Percentiles rank a stretch among this genome's conserved stretches.
These are phyloP conservation scores for Colletotrichum sp. DNA, from an alignment of 2,329 filamentous ascomycete genomes.

Conservation along the genomic window DNA sequence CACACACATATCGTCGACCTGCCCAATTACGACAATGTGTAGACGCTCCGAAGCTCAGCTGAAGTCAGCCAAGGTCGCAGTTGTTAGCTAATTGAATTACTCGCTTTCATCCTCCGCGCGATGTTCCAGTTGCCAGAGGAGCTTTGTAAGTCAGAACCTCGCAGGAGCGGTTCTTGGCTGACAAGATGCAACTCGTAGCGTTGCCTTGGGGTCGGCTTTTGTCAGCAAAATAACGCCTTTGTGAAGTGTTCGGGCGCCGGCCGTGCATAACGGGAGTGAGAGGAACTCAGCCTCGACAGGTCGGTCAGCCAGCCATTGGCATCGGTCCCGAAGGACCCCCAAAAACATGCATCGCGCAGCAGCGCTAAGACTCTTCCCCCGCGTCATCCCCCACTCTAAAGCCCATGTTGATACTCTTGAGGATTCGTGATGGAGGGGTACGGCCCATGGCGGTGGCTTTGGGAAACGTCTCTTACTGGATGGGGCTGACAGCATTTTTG, in stretches of 20 bases:
- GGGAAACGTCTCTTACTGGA: background rate
- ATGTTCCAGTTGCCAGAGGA: background rate
- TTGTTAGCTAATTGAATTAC: background rate
- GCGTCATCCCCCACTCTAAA: conserved; percentile 5
- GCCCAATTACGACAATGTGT: background rate
- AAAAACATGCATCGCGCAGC: background rate
- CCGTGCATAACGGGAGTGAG: conserved; percentile 1
- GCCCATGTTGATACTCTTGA: background rate
- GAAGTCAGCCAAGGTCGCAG: background rate
- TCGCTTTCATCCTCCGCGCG: background rate
- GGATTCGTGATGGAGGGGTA: conserved; percentile 1
- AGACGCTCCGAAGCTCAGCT: background rate
- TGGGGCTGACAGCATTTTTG: background rate
- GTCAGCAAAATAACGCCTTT: background rate
- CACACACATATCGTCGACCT: background rate
- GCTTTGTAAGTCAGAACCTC: background rate
- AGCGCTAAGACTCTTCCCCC: conserved; percentile 8
- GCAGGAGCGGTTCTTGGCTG: background rate
- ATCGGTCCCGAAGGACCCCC: conserved; percentile 11
- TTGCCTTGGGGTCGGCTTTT: background rate
- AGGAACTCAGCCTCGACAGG: background rate
- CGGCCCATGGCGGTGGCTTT: conserved; percentile 16
- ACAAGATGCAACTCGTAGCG: background rate
- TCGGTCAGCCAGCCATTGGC: background rate
- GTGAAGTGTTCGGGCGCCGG: background rate